Conservation (phyloP, 768 basidiomycete genomes). For the Naganishia kalamii region DNA sequence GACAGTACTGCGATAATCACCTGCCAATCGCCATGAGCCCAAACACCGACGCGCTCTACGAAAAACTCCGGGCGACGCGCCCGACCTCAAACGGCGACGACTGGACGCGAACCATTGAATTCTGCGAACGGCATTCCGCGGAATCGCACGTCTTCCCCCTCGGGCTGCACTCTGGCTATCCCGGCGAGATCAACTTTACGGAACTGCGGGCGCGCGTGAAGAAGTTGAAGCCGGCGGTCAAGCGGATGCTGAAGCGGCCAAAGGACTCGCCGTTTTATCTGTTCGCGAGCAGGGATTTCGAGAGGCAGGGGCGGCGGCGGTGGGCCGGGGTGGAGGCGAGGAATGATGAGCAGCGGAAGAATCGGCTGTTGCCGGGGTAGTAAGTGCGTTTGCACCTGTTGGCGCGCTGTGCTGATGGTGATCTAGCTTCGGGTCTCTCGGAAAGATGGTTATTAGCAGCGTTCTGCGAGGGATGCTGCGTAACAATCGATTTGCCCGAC, state of each 20-base stretch:
- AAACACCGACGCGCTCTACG: neutral
- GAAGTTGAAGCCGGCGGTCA: conserved; percentile 27
- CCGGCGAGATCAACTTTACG: conserved; percentile 14
- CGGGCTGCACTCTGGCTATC: conserved; percentile 35
- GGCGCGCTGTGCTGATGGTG: neutral
- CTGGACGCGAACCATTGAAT: conserved; percentile 31
- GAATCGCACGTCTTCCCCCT: conserved; percentile 33
- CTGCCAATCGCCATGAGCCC: neutral
- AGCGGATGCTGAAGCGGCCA: conserved; percentile 27
- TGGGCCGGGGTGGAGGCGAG: conserved; percentile 25
- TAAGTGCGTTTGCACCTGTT: conserved; percentile 22
- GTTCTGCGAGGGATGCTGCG: conserved; percentile 11
- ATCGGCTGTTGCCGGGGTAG: conserved; percentile 34
- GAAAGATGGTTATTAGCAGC: neutral
- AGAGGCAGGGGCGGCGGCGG: conserved; percentile 23
- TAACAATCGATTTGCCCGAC: neutral
- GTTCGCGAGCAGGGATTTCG: conserved; percentile 17
- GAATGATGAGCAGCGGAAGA: conserved; percentile 16
- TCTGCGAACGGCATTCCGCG: conserved; percentile 34
- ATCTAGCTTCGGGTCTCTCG: neutral
- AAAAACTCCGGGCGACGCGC: neutral
- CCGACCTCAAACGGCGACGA: neutral
- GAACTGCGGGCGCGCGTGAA: neutral
- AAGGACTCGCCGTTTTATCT: conserved; percentile 27
- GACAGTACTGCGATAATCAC: neutral